phyloP scores from a whole-genome alignment of 1,284 basidiomycete species.

The Moniliella sp. region DNA sequence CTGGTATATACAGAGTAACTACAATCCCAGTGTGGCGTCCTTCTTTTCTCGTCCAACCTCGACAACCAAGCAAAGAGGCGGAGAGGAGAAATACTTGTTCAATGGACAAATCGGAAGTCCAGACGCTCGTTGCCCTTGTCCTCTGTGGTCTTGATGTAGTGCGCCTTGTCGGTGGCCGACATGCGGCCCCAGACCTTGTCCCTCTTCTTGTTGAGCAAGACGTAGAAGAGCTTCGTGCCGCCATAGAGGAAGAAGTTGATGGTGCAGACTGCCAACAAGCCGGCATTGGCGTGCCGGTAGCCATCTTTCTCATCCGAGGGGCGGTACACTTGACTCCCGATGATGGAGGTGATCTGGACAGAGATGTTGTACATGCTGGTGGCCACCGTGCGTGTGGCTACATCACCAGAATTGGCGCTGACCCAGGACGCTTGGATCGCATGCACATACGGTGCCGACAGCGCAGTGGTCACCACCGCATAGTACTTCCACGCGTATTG shows the following conservation, averaged over 20 bases:
- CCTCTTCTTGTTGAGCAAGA: constrained; percentile 6
- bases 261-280: too few species aligned
- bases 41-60: too few species aligned
- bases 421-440: constrained; percentile 1
- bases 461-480: constrained; percentile 3
- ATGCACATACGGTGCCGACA: constrained; percentile 5
- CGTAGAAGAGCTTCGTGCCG: constrained; percentile 10
- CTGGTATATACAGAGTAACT: too few species aligned
- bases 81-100: too few species aligned
- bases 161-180: too few species aligned
- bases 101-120: constrained; percentile 16
- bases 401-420: constrained; percentile 2
- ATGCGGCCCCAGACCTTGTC: constrained; percentile 10
- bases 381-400: constrained; percentile 4
- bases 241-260: constrained; percentile 6
- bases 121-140: constrained; percentile 13
- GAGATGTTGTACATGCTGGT: constrained; percentile 11
- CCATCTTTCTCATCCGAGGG: too few species aligned
- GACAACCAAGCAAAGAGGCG: too few species aligned
- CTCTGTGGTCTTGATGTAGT: constrained; percentile 7
- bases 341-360: too few species aligned
- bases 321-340: too few species aligned
- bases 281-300: too few species aligned
- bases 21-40: too few species aligned
- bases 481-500: too few species aligned